Evolutionary conservation across 441 rosid genomes (phyloP), one percentile per base, ranked within the genome.

Genomic region (Corymbia calophylla): DNA sequence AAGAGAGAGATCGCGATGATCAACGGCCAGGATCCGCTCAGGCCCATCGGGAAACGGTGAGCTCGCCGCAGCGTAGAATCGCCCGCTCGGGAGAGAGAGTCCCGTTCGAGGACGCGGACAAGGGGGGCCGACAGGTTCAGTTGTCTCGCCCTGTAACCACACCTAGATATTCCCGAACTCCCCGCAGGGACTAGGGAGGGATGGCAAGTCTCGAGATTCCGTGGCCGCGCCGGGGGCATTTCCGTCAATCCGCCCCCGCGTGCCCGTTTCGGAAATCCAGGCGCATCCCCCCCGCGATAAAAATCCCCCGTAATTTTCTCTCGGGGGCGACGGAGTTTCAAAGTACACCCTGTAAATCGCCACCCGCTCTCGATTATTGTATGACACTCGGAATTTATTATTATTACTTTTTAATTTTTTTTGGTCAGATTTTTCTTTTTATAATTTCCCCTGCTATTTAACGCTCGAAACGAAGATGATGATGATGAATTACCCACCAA

Each of bases 181-280:
- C 68, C n/a, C 68, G 8, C 54, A 10, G 29, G 64, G 55, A 16
- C 47, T 39, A 44, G 58, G 58, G n/a, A 56, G 64, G 11, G n/a
- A 58, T 58, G 64, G 56, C 62, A 31, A 31, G 44, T 47, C 47
- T 54, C 80, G 86, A 54, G 39, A 55, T 87, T 88, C 44, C 1
- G 0, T 5, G 2, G 31, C 49, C 25, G 13, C 4, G 9, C 5
- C 27, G 12, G 62, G 94, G 95, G 93, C 29, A 90, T 31, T 51
- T 53, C 16, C 2, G 93, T 88, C 92, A 93, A 90, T 93, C 18
- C 2, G 2, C 3, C 19, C 1, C 11, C 12, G 47, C 4, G 53
- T 80, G 87, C 51, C 90, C 44, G 92, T 92, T 92, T 91, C 90
- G 92, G 68, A 93, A 92, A 93, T 91, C 91, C 91, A 82, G 94